These are phyloP conservation scores for Mollisiaceae sp. DNA, from an alignment of 2,329 filamentous ascomycete genomes.

Conservation along the genomic window DNA sequence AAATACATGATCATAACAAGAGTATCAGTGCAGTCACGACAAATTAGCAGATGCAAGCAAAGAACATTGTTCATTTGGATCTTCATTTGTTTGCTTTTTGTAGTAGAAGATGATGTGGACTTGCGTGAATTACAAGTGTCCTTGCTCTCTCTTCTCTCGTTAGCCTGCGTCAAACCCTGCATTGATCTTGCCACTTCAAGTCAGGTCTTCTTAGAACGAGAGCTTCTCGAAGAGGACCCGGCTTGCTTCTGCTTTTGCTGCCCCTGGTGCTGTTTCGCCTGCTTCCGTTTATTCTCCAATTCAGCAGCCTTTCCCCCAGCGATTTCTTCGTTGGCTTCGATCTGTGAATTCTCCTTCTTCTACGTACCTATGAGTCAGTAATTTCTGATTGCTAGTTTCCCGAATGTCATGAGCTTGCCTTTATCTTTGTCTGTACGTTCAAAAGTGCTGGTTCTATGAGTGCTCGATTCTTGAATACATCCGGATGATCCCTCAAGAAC, in stretches of 20 bases:
- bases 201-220: slow-evolving; percentile 4
- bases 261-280: slow-evolving; percentile 1
- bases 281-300: slow-evolving; percentile 8
- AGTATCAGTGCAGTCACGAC: too few species aligned
- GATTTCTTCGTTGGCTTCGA: background rate
- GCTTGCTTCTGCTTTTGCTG: background rate
- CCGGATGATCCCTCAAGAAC: background rate
- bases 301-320: background rate
- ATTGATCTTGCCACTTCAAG: background rate
- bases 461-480: background rate
- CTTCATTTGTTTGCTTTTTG: too few species aligned
- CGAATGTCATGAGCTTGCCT: background rate
- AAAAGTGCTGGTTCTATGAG: slow-evolving; percentile 3
- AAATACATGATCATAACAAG: too few species aligned
- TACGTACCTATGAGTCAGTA: background rate
- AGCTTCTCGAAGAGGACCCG: background rate
- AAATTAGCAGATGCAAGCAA: too few species aligned
- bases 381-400: background rate
- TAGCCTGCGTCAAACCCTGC: background rate
- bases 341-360: slow-evolving; percentile 1
- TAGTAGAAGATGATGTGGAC: too few species aligned
- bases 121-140: background rate
- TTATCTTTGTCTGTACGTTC: slow-evolving; percentile 1
- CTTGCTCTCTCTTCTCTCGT: background rate
- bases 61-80: too few species aligned